Base-by-base conservation (phyloP, 169 alveolate genomes). In the Plasmodium knowlesi region DNA sequence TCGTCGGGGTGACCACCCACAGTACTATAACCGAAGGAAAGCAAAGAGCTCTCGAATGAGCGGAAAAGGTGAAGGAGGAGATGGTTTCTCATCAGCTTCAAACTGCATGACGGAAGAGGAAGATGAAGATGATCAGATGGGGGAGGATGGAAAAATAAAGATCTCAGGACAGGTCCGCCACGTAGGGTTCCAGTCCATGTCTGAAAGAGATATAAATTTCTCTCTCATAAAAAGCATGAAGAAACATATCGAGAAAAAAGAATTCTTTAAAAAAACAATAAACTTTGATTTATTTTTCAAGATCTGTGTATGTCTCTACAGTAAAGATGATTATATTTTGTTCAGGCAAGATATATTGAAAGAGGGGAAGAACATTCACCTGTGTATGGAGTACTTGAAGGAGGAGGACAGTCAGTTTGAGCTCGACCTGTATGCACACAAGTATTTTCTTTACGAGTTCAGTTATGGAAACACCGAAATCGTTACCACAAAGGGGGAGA, bases 301-400 rank as follows among this genome's bases (percentile, higher is more conserved):
- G 12, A 22, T 89, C 14, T 89, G 94, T 53, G 41, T 39, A 37
- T 22, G 28, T 9, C 50, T 89, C 9, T 89, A 50, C 53, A 37
- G 53, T 5, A 80, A 67, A 22, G 82, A 89, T 1, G 78, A 89
- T 71, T 89, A 78, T 46, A 37, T 89, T 14, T 67, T 89, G 50
- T 89, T 79, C 43, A 25, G 57, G 4, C 37, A 79, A 28, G 94
- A 89, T 10, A 89, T 89, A 61, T 61, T 78, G 25, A 89, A 89
- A 41, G 28, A 61, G 8, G 82, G 72, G 34, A 79, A 53, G 54
- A 79, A 89, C 71, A 78, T 89, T 8, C 80, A 61, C 16, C 50
- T 61, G 12, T 79, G 83, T 71, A 22, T 89, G 30, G 83, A 67
- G 10, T 89, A 89, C 82, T 16, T 89, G 14, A 57, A 78, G 50